Conservation (phyloP, 1,139 yeast species). For the Kodamaea sp. region DNA sequence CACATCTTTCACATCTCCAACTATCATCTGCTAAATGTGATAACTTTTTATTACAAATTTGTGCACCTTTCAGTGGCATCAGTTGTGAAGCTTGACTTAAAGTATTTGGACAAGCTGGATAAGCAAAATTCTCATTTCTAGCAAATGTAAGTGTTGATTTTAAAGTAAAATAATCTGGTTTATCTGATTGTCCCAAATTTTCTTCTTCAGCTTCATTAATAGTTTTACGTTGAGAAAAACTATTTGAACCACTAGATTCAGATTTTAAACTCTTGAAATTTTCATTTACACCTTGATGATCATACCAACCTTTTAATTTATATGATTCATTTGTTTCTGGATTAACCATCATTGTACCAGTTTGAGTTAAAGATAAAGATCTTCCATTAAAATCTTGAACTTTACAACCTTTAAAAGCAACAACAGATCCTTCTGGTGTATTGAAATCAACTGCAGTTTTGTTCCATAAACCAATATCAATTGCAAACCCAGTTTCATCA, state of each 20-base stretch:
- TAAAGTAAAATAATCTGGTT: constrained; percentile 71
- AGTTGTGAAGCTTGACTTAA: constrained; percentile 19
- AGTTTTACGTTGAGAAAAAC: constrained; percentile 53
- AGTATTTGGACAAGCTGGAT: constrained; percentile 79
- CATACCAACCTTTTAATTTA: constrained; percentile 92
- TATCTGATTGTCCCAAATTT: constrained; percentile 65
- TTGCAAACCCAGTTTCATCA: constrained; percentile 76
- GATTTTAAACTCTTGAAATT: constrained; percentile 58
- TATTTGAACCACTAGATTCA: constrained; percentile 30
- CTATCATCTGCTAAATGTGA: constrained; percentile 54
- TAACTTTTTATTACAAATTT: constrained; percentile 79
- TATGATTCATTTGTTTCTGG: constrained; percentile 91
- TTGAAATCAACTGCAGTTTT: constrained; percentile 75
- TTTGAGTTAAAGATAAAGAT: constrained; percentile 73
- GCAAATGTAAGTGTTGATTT: constrained; percentile 73
- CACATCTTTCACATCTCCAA: constrained; percentile 96
- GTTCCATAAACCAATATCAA: constrained; percentile 88
- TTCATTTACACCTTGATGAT: constrained; percentile 65
- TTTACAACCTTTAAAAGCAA: constrained; percentile 88
- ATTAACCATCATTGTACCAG: constrained; percentile 70
- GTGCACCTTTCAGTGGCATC: constrained; percentile 13
- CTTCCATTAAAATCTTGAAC: constrained; percentile 89
- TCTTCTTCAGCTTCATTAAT: constrained; percentile 66
- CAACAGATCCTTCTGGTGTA: constrained; percentile 75
- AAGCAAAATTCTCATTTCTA: constrained; percentile 72